These are phyloP conservation scores for Nemania sp. DNA, from an alignment of 2,329 filamentous ascomycete genomes.

Conservation along the genomic window DNA sequence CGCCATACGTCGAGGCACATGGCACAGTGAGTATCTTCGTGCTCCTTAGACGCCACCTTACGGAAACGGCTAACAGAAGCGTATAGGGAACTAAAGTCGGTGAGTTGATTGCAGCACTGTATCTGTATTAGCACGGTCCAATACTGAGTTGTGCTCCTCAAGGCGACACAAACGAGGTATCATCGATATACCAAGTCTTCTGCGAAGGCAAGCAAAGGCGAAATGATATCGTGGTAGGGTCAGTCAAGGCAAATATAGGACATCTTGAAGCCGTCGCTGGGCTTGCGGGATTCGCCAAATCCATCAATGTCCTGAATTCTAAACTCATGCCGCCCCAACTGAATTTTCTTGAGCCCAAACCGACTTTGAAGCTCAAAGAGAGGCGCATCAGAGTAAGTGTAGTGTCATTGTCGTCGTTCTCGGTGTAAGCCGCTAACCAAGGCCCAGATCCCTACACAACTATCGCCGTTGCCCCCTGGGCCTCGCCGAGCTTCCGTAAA, in stretches of 20 bases:
- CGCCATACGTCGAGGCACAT: conserved; percentile 15
- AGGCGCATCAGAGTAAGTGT: conserved; percentile 6
- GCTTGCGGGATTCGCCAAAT: conserved; percentile 14
- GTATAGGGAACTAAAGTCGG: conserved; percentile 9
- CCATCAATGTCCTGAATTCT: conserved; percentile 9
- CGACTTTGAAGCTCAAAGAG: conserved; percentile 4
- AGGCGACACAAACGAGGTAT: conserved; percentile 15
- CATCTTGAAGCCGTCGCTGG: conserved; percentile 13
- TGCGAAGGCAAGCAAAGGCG: not conserved
- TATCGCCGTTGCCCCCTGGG: conserved; percentile 8
- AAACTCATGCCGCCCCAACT: conserved; percentile 10
- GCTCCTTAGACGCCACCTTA: not conserved
- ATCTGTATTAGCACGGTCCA: not conserved
- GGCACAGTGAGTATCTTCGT: conserved; percentile 7
- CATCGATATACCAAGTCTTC: conserved; percentile 9
- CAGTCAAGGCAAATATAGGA: conserved; percentile 18
- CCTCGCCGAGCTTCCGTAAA: conserved; percentile 17
- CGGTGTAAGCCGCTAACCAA: not conserved
- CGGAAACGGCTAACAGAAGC: not conserved
- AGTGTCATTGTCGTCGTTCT: not conserved
- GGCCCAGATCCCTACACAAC: conserved; percentile 7
- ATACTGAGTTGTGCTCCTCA: not conserved
- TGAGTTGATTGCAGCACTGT: not conserved
- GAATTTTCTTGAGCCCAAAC: conserved; percentile 4
- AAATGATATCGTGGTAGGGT: conserved; percentile 8